Base-by-base conservation (phyloP, 2,329 filamentous ascomycete species). In the Harringtonia aguacate region DNA sequence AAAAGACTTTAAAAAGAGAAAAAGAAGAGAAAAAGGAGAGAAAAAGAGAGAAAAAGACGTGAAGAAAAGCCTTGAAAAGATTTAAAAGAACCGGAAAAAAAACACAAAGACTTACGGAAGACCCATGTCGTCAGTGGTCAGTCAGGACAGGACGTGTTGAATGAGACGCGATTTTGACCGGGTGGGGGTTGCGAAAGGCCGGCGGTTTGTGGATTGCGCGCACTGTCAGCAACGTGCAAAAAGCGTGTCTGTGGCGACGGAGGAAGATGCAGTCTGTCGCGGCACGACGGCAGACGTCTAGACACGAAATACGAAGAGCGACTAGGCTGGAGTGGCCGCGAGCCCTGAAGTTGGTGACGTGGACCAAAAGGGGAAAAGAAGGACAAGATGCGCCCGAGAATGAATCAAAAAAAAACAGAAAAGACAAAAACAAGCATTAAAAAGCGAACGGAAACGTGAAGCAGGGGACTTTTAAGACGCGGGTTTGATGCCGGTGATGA, bases 41-140 rank as follows among this genome's bases (percentile, higher is more conserved):
- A 17, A 37, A 22, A 30, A 15, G n/a, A 31, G 27, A 40, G 17
- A 33, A 22, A 17, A 39, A 15, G n/a, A n/a, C n/a, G n/a, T n/a
- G n/a, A n/a, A n/a, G n/a, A n/a, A n/a, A n/a, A n/a, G n/a, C n/a
- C n/a, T n/a, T n/a, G n/a, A n/a, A n/a, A n/a, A n/a, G n/a, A n/a
- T n/a, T n/a, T n/a, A n/a, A n/a, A n/a, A n/a, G n/a, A n/a, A n/a
- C n/a, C n/a, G n/a, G n/a, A n/a, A n/a, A n/a, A n/a, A n/a, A n/a
- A n/a, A 37, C 14, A 13, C 13, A 17, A 31, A 14, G 13, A 47
- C 50, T 33, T 51, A 51, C 50, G 48, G 50, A 33, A 50, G 50
- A 39, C 50, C 50, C 50, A 51, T 51, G 15, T 12, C 37, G 27
- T 12, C 14, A n/a, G n/a, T n/a, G n/a, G n/a, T n/a, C n/a, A n/a